Percentiles rank a stretch among this genome's conserved stretches.
Conservation (phyloP, 1,139 yeast genomes). For the Chernovozyma sophiae-reginae region DNA sequence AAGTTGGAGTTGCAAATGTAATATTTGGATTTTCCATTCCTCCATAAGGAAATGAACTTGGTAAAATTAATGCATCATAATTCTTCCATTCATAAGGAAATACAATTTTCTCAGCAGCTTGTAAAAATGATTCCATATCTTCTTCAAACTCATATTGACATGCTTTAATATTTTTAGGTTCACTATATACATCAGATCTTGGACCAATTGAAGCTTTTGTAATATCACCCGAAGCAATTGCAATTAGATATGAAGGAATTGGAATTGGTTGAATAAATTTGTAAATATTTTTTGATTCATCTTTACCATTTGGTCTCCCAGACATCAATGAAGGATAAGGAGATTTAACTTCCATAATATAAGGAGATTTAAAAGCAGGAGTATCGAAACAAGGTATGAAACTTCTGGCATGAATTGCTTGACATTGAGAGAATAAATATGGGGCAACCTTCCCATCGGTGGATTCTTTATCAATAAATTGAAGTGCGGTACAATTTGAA, state of each 20-base stretch:
- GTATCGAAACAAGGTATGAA: constrained; percentile 90
- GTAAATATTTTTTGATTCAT: constrained; percentile 19
- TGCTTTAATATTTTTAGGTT: constrained; percentile 62
- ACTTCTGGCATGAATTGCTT: constrained; percentile 87
- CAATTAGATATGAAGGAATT: constrained; percentile 79
- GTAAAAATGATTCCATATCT: constrained; percentile 76
- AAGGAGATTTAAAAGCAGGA: constrained; percentile 74
- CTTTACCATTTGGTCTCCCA: constrained; percentile 41
- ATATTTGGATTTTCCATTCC: constrained; percentile 96
- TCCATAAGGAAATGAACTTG: constrained; percentile 86
- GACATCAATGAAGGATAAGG: constrained; percentile 67
- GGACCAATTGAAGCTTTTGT: constrained; percentile 74
- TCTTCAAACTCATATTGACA: constrained; percentile 78
- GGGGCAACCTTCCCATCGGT: constrained; percentile 74
- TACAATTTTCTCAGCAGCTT: constrained; percentile 76
- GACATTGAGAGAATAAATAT: constrained; percentile 84
- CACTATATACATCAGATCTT: constrained; percentile 77
- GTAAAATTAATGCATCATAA: constrained; percentile 77
- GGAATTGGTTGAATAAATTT: constrained; percentile 72
- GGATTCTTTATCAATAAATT: constrained; percentile 73
- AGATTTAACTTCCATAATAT: constrained; percentile 57
- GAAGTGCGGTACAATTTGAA: constrained; percentile 73
- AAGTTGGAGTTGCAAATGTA: constrained; percentile 88
- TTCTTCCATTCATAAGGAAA: constrained; percentile 83
- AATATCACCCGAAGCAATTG: constrained; percentile 83